phyloP scores from a whole-genome alignment of 176 grass and related monocot genomes.

The Carex littledalei region DNA sequence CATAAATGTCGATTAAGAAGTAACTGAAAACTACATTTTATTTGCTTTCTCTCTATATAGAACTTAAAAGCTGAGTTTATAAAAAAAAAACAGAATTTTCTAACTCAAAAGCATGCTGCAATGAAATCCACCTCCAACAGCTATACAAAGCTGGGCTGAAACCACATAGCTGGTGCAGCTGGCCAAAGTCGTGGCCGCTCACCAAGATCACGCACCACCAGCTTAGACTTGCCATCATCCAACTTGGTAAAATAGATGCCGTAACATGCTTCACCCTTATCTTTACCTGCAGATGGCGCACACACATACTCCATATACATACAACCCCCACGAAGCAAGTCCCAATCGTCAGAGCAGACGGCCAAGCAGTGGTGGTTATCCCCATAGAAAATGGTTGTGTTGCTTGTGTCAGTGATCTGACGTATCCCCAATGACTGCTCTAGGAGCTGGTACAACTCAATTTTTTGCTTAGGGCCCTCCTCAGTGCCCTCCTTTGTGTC shows the following conservation, averaged over 20 bases:
- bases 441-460: conserved; percentile 1
- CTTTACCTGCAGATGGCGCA: background rate
- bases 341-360: background rate
- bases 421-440: background rate
- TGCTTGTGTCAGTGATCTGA: background rate
- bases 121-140: background rate
- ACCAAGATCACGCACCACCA: background rate
- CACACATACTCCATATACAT: background rate
- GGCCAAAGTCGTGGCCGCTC: background rate
- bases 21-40: background rate
- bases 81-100: background rate
- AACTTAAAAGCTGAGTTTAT: background rate
- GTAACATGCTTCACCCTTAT: background rate
- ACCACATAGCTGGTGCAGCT: conserved; percentile 1
- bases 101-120: background rate
- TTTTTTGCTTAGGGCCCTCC: background rate
- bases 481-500: background rate
- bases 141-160: conserved; percentile 15
- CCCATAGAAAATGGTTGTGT: conserved; percentile 7
- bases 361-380: conserved; percentile 2
- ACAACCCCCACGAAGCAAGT: background rate
- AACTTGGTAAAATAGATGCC: background rate
- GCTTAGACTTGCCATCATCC: background rate
- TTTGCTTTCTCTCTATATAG: background rate
- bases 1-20: background rate